Evolutionary conservation across 208 protist species (phyloP).

Genomic region (Leishmania amazonensis): DNA sequence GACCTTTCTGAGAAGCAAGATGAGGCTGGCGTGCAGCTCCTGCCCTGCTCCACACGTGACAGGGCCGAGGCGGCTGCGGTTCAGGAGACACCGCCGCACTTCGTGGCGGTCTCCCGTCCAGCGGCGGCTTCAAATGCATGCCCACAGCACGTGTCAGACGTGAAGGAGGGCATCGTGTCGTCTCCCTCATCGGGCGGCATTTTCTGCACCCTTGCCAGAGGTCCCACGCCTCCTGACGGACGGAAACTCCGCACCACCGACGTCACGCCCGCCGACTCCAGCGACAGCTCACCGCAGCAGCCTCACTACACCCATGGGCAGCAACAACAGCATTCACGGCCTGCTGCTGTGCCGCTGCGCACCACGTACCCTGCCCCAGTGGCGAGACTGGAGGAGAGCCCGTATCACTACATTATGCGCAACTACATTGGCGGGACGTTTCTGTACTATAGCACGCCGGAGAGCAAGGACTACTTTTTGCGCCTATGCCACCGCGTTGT

Average conservation of each 20-base stretch:
- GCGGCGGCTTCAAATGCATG: background rate
- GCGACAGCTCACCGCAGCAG: background rate
- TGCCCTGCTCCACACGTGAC: constrained; percentile 36
- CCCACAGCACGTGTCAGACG: background rate
- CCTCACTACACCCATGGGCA: background rate
- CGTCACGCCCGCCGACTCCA: background rate
- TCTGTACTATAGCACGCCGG: constrained; percentile 46
- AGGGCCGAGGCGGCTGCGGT: constrained; percentile 15
- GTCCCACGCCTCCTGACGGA: background rate
- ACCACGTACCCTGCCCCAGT: constrained; percentile 25
- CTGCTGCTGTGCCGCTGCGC: constrained; percentile 16
- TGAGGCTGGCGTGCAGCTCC: constrained; percentile 10
- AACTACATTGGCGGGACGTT: constrained; percentile 58
- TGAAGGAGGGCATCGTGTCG: constrained; percentile 36
- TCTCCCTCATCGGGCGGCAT: constrained; percentile 25
- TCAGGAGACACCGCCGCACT: background rate
- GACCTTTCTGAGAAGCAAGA: background rate
- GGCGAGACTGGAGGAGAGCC: constrained; percentile 48
- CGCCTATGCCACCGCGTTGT: constrained; percentile 51
- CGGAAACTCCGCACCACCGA: background rate
- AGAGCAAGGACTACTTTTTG: constrained; percentile 55
- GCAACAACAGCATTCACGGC: background rate
- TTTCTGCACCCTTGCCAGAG: constrained; percentile 9
- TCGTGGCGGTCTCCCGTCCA: background rate
- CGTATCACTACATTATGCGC: constrained; percentile 71